These are phyloP conservation scores for Backusella westeae DNA, from an alignment of 192 early-diverging fungal genomes.

Conservation along the genomic window DNA sequence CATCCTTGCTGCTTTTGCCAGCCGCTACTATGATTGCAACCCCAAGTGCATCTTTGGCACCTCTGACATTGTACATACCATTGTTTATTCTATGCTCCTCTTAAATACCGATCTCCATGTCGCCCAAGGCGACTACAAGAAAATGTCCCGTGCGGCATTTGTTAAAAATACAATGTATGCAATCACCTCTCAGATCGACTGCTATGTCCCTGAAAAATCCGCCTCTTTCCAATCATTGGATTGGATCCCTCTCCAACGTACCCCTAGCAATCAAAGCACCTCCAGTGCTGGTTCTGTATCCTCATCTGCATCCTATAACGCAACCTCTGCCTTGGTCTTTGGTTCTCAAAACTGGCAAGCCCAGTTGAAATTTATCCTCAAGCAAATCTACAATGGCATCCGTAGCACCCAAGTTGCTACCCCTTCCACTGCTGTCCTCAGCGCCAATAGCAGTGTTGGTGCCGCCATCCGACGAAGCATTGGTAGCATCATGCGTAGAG, in stretches of 20 bases:
- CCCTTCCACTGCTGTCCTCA: not conserved
- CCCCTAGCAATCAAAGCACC: not conserved
- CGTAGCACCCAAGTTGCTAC: not conserved
- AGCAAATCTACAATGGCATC: not conserved
- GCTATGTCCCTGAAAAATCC: not conserved
- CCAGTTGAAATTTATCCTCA: slow-evolving; percentile 11
- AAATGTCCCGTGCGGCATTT: slow-evolving; percentile 75
- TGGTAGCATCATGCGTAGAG: not conserved
- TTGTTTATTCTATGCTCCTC: slow-evolving; percentile 81
- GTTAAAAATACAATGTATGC: slow-evolving; percentile 67
- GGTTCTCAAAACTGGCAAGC: slow-evolving; percentile 2
- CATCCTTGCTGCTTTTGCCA: slow-evolving; percentile 75
- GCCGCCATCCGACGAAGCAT: not conserved
- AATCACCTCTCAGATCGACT: slow-evolving; percentile 32
- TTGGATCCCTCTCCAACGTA: slow-evolving; percentile 7
- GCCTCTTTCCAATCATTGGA: not conserved
- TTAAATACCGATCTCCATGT: slow-evolving; percentile 93
- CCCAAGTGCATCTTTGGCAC: slow-evolving; percentile 49
- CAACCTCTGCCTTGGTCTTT: not conserved
- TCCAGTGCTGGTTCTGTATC: not conserved
- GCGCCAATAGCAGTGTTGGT: not conserved
- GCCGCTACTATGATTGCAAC: slow-evolving; percentile 83
- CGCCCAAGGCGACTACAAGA: slow-evolving; percentile 63
- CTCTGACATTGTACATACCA: slow-evolving; percentile 79
- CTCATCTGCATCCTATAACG: not conserved